Percentiles rank a stretch among this genome's conserved stretches.
phyloP scores from a whole-genome alignment of 805 yeast genomes.

The Candida palmyrensis region DNA sequence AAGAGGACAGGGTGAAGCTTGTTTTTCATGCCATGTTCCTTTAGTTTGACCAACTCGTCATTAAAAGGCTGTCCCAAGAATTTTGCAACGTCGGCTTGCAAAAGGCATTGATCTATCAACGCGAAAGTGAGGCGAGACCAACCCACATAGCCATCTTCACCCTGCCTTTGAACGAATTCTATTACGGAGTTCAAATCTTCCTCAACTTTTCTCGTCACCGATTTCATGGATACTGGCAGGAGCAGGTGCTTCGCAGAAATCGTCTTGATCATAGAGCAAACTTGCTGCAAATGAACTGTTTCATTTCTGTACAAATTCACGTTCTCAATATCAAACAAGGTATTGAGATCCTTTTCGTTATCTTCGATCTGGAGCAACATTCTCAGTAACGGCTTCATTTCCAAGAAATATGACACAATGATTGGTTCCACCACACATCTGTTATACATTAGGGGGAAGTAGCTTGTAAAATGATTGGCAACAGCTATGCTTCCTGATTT shows the following conservation, averaged over 20 bases:
- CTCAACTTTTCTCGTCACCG: not conserved
- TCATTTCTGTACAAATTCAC: constrained; percentile 61
- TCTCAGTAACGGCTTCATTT: constrained; percentile 12
- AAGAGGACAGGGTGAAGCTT: no score
- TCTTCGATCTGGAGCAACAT: constrained; percentile 7
- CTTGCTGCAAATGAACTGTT: constrained; percentile 12
- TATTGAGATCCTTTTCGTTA: constrained; percentile 12
- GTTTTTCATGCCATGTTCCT: no score
- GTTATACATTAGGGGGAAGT: not conserved
- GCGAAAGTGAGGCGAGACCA: constrained; percentile 11
- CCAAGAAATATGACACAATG: constrained; percentile 2
- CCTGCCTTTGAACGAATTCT: constrained; percentile 2
- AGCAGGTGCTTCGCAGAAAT: no score
- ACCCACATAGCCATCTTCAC: constrained; percentile 11
- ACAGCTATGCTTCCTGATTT: not conserved
- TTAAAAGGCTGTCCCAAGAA: no score
- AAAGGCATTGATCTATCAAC: no score
- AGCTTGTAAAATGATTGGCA: not conserved
- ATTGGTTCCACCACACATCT: not conserved
- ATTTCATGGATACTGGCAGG: not conserved
- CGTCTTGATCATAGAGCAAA: constrained; percentile 1
- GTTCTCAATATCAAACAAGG: constrained; percentile 62
- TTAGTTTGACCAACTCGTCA: no score
- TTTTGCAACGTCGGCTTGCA: no score
- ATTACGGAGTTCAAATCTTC: constrained; percentile 2